Base-by-base conservation (phyloP, 116 monocot genomes). In the Posidonia oceanica region DNA sequence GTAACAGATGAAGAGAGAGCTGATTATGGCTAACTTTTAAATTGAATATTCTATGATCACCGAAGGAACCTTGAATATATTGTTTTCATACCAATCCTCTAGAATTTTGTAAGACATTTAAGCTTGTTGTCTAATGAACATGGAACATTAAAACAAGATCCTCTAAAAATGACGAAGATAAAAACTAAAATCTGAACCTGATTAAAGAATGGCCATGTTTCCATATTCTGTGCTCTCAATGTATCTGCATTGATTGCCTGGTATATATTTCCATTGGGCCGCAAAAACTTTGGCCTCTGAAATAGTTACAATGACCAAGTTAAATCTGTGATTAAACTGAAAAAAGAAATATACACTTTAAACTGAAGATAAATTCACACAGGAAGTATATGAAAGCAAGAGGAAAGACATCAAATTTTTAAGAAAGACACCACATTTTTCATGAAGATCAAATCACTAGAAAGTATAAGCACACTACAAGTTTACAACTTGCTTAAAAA, bases 121-220 rank as follows among this genome's bases (percentile, higher is more conserved):
- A 48, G 48, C 3, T 48, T 48, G 48, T 48, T 7, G 12, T 48
- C 48, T 48, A 48, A 48, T 48, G 48, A 48, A 48, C 48, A 48
- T 29, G 48, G 48, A 48, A 10, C 48, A 48, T 48, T 12, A 8
- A 48, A 41, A 4, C 15, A 67, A 44, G 12, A 23, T 38, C 54
- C 7, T 36, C 23, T 37, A 69, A 29, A 60, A 39, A 71, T 18
- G 11, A 58, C 17, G 14, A 72, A 61, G 16, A 22, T 61, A 18
- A 41, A 59, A 67, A 67, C 14, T 75, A 38, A 20, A 72, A 72
- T 3, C 4, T 13, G 14, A 48, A 96, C 96, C 85, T 96, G 96
- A 69, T 91, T 91, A 67, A 91, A 96, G 70, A 84, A 96, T 56
- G 96, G 96, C 91, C 91, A 96, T 16, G 96, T 96, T 82, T 96